Base-by-base conservation (phyloP, 2,329 filamentous ascomycete genomes). In the Xylariaceae sp. region DNA sequence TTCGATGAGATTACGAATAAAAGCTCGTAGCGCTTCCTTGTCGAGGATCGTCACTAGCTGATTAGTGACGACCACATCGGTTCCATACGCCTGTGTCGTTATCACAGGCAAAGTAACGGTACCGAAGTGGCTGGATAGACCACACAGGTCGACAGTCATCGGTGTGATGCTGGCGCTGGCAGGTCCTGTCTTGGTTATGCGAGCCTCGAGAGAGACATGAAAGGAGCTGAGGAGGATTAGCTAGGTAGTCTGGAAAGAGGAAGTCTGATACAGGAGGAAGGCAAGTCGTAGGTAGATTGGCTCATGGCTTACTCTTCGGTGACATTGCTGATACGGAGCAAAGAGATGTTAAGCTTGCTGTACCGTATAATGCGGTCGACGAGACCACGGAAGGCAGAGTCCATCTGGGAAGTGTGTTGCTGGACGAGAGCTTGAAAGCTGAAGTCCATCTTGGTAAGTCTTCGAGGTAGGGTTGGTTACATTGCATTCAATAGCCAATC, bases 311-410 rank as follows among this genome's bases (percentile, higher is more conserved):
- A 68, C 69, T 68, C 60, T 58, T 71, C 64, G 28, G 67, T 67
- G 17, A 71, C 61, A 64, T 49, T 63, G 55, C 55, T 65, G 53
- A 71, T 69, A 16, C 68, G 67, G 17, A 71, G 64, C 45, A 65
- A 28, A 6, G 51, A 51, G 23, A 70, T 59, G 11, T 45, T 53
- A 17, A 71, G 31, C 43, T 62, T 58, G 63, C 67, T 68, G 23
- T 61, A 40, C 14, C 51, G 53, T 6, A 67, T 29, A 34, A 71
- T 53, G 21, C 50, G 58, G 14, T 61, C 60, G 34, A 66, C 46
- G 29, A 66, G 45, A 7, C 54, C 46, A 37, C 60, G 60, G 29
- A 70, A 65, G 44, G 61, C 65, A 37, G 31, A 28, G 9, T 69
- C 61, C 68, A 69, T 70, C 19, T 66, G 7, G 16, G 21, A 9